Evolutionary conservation across 345 rosid species (phyloP).

Genomic region (Rhizophora mangle): DNA sequence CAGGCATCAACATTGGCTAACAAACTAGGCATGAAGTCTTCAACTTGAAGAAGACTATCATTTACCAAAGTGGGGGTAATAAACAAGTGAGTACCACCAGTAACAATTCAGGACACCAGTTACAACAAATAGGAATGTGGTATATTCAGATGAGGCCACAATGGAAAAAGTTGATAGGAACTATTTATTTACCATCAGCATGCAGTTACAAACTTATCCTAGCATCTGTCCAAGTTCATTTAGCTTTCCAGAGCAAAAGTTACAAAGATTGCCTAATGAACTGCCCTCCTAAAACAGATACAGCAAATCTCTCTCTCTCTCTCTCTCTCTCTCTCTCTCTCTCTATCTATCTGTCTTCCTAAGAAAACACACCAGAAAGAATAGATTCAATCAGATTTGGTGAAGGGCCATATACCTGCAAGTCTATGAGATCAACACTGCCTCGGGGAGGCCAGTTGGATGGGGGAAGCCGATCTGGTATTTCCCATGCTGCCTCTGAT

Average conservation of each 20-base stretch:
- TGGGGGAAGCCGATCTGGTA: slow-evolving; percentile 56
- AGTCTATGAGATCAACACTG: slow-evolving; percentile 63
- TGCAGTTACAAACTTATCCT: too few relatives aligned
- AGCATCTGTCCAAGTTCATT: too few relatives aligned
- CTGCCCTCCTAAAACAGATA: neutral
- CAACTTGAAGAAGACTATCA: too few relatives aligned
- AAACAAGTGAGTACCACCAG: too few relatives aligned
- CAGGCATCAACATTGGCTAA: too few relatives aligned
- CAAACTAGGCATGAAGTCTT: too few relatives aligned
- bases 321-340: too few relatives aligned
- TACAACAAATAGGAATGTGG: too few relatives aligned
- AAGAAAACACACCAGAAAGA: neutral
- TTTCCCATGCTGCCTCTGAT: slow-evolving; percentile 77
- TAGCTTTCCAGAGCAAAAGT: too few relatives aligned
- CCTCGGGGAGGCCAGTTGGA: slow-evolving; percentile 76
- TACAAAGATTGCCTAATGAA: neutral
- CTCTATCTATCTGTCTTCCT: too few relatives aligned
- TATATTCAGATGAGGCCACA: slow-evolving; percentile 2
- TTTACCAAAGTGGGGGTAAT: too few relatives aligned
- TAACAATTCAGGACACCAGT: too few relatives aligned
- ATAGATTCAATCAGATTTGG: neutral
- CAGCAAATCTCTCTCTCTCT: neutral
- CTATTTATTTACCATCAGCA: neutral
- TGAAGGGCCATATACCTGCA: slow-evolving; percentile 51
- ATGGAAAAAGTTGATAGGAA: neutral